Evolutionary conservation across 768 basidiomycete species (phyloP).

Genomic region (Lactifluus pinguis): DNA sequence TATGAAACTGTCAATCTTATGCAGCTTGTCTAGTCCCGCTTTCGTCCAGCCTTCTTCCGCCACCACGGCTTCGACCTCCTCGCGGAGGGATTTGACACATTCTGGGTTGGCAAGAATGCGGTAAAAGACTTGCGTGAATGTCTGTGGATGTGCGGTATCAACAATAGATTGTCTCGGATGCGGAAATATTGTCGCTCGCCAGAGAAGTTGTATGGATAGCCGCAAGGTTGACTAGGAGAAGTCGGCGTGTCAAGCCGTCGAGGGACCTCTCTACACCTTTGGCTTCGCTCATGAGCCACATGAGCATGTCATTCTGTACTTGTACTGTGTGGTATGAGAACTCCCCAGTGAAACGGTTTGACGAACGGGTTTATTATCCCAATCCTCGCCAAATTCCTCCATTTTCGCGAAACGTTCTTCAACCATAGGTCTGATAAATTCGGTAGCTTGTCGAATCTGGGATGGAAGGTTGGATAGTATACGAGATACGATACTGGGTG

Average conservation of each 20-base stretch:
- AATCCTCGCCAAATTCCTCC: too few species aligned
- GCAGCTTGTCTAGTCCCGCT: constrained; percentile 20
- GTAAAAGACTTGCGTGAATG: constrained; percentile 24
- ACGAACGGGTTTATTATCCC: too few species aligned
- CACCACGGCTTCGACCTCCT: constrained; percentile 26
- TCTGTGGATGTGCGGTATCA: constrained; percentile 15
- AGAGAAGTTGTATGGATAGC: constrained; percentile 29
- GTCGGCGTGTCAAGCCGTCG: constrained; percentile 24
- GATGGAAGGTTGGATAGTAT: constrained; percentile 15
- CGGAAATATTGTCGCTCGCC: constrained; percentile 13
- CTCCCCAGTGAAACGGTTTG: neutral
- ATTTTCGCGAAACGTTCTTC: constrained; percentile 17
- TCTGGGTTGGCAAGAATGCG: constrained; percentile 24
- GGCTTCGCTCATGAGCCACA: constrained; percentile 37
- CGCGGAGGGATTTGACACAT: constrained; percentile 24
- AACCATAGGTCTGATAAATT: constrained; percentile 1
- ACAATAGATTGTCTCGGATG: neutral
- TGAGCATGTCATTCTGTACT: constrained; percentile 36
- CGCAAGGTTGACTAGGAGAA: constrained; percentile 29
- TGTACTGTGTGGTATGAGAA: neutral
- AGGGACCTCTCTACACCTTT: constrained; percentile 26
- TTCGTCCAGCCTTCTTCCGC: constrained; percentile 25
- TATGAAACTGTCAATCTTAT: constrained; percentile 29
- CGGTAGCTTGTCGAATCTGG: constrained; percentile 5
- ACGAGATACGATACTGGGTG: constrained; percentile 11